Percentiles rank a stretch among this genome's conserved stretches.
phyloP scores from a whole-genome alignment of 805 yeast species.

The Candida xiaguanensis region DNA sequence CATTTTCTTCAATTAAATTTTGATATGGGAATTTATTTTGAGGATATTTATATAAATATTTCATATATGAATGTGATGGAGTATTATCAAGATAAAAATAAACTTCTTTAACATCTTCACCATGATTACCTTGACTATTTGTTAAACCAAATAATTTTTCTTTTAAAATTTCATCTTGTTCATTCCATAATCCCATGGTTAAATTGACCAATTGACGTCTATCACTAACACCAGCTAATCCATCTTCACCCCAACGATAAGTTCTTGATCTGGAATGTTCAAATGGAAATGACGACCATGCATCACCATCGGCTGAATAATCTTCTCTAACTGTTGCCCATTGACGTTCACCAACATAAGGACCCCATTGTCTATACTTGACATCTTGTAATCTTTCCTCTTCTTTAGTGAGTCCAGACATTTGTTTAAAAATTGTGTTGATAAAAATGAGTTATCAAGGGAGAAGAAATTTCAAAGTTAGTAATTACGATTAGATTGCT shows the following conservation, averaged over 20 bases:
- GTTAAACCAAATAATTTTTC: slow-evolving; percentile 87
- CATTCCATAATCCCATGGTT: slow-evolving; percentile 90
- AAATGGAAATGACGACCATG: slow-evolving; percentile 86
- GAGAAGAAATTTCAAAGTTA: not conserved
- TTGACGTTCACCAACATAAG: slow-evolving; percentile 81
- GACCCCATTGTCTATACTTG: slow-evolving; percentile 90
- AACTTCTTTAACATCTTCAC: slow-evolving; percentile 88
- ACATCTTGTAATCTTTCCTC: slow-evolving; percentile 35
- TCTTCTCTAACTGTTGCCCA: slow-evolving; percentile 90
- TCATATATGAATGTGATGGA: slow-evolving; percentile 91
- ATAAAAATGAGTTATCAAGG: no score
- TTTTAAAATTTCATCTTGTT: slow-evolving; percentile 76
- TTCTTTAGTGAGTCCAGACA: slow-evolving; percentile 29
- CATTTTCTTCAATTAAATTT: slow-evolving; percentile 64
- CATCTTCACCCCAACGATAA: slow-evolving; percentile 96
- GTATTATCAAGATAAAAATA: slow-evolving; percentile 87
- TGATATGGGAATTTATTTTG: slow-evolving; percentile 80
- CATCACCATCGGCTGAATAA: slow-evolving; percentile 80
- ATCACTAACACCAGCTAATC: slow-evolving; percentile 86
- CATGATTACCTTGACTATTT: slow-evolving; percentile 92
- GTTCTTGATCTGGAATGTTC: slow-evolving; percentile 78
- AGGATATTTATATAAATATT: slow-evolving; percentile 90
- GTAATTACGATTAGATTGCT: not conserved
- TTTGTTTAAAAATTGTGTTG: no score
- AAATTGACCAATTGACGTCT: slow-evolving; percentile 73